Evolutionary conservation across 371 early-diverging fungal genomes (phyloP).

Genomic region (Conidiobolus coronatus): DNA sequence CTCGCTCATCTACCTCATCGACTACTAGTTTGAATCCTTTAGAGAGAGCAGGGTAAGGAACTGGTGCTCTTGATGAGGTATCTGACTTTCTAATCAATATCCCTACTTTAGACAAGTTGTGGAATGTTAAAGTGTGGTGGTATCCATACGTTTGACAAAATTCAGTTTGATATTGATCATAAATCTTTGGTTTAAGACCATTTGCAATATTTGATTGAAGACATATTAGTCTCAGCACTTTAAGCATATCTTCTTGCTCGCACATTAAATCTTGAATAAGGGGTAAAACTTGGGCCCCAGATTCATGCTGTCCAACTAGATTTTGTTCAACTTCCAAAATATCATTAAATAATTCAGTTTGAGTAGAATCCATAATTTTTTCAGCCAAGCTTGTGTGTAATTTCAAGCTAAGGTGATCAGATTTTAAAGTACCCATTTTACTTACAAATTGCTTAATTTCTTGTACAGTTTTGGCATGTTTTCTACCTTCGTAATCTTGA

Average conservation of each 20-base stretch:
- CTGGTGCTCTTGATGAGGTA: conserved; percentile 13
- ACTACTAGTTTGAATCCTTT: conserved; percentile 55
- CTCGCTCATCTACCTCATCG: conserved; percentile 64
- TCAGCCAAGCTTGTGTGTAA: conserved; percentile 68
- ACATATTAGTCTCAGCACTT: conserved; percentile 59
- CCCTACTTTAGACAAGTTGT: conserved; percentile 38
- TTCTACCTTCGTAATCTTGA: conserved; percentile 64
- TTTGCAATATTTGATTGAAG: conserved; percentile 61
- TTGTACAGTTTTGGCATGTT: conserved; percentile 66
- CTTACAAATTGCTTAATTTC: conserved; percentile 79
- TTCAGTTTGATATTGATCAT: conserved; percentile 58
- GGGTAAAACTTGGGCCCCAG: too few species aligned
- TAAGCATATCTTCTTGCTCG: conserved; percentile 37
- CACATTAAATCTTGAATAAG: conserved; percentile 53
- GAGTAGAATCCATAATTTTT: conserved; percentile 47
- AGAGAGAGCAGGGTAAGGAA: conserved; percentile 24
- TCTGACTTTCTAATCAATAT: conserved; percentile 25
- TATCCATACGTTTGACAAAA: conserved; percentile 79
- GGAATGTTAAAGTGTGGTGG: conserved; percentile 62
- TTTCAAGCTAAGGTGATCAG: conserved; percentile 52
- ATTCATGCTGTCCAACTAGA: conserved; percentile 41
- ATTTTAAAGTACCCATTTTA: conserved; percentile 51
- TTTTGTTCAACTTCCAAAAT: conserved; percentile 78
- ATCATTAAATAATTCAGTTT: conserved; percentile 51
- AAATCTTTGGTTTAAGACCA: conserved; percentile 51